Conservation (phyloP, 768 basidiomycete genomes). For the Trametes punicea region DNA sequence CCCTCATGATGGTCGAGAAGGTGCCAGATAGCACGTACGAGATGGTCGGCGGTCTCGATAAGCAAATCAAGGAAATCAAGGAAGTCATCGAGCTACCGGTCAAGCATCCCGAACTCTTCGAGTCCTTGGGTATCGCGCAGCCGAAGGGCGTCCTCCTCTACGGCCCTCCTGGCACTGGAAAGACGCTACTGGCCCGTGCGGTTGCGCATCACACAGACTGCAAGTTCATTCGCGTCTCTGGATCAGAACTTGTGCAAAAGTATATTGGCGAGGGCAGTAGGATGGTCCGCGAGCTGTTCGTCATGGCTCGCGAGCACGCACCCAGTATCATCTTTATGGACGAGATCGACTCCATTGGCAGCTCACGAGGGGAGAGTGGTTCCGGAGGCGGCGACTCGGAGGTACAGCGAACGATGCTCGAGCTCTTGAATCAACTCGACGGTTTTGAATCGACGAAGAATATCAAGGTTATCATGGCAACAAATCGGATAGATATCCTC, state of each 20-base stretch:
- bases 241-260: slow-evolving; percentile 94
- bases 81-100: slow-evolving; percentile 98
- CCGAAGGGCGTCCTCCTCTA: slow-evolving; percentile 96
- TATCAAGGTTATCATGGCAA: slow-evolving; percentile 94
- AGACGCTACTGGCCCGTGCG: slow-evolving; percentile 91
- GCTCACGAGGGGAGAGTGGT: slow-evolving; percentile 79
- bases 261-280: slow-evolving; percentile 96
- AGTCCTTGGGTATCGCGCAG: slow-evolving; percentile 93
- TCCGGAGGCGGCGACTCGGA: slow-evolving; percentile 62
- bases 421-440: slow-evolving; percentile 62
- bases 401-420: slow-evolving; percentile 66
- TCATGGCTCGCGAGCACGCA: slow-evolving; percentile 97
- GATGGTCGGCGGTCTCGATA: slow-evolving; percentile 98
- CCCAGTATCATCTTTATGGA: slow-evolving; percentile 99
- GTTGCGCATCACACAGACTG: slow-evolving; percentile 98
- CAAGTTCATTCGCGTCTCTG: slow-evolving; percentile 94
- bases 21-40: slow-evolving; percentile 99
- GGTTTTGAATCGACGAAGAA: slow-evolving; percentile 74
- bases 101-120: slow-evolving; percentile 96
- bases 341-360: slow-evolving; percentile 97
- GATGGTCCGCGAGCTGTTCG: slow-evolving; percentile 97
- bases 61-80: slow-evolving; percentile 98
- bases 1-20: slow-evolving; percentile 99
- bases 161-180: slow-evolving; percentile 95
- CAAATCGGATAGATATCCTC: slow-evolving; percentile 96